A percentile compares a stretch with the other conserved stretches of the same genome.
Evolutionary conservation across 805 yeast genomes (phyloP).

Genomic region (Cyberlindnera veronae): DNA sequence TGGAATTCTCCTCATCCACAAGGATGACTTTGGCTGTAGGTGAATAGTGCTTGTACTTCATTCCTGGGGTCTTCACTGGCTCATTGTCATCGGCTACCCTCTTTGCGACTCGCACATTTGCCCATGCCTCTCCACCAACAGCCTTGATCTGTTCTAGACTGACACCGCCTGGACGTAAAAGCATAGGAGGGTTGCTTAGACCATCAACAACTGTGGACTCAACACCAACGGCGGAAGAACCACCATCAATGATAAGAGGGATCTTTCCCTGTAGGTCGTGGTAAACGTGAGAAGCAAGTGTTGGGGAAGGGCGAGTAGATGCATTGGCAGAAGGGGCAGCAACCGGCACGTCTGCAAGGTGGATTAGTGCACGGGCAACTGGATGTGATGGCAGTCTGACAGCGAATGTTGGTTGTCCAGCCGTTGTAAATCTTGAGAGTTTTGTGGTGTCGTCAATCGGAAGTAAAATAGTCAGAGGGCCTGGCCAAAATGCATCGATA

Average conservation of each 20-base stretch:
- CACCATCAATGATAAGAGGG: conserved; percentile 89
- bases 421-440: conserved; percentile 76
- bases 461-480: conserved; percentile 84
- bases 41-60: conserved; percentile 95
- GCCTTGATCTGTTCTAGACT: conserved; percentile 68
- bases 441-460: conserved; percentile 50
- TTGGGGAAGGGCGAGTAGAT: conserved; percentile 92
- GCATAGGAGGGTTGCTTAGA: conserved; percentile 74
- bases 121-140: conserved; percentile 71
- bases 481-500: conserved; percentile 85
- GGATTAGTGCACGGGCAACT: conserved; percentile 86
- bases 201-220: conserved; percentile 97
- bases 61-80: conserved; percentile 89
- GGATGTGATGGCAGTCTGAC: conserved; percentile 86
- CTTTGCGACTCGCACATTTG: conserved; percentile 57
- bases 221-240: conserved; percentile 81
- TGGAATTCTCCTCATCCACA: conserved; percentile 40
- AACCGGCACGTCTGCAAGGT: conserved; percentile 77
- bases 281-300: conserved; percentile 79
- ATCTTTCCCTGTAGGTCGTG: conserved; percentile 77
- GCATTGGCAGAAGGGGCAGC: conserved; percentile 99
- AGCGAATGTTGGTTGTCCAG: conserved; percentile 86
- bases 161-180: conserved; percentile 93
- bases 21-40: conserved; percentile 82
- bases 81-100: conserved; percentile 63